A percentile compares a stretch with the other conserved stretches of the same genome.
phyloP scores from a whole-genome alignment of 495 filamentous ascomycete genomes.

The Lepidopterella palustris region DNA sequence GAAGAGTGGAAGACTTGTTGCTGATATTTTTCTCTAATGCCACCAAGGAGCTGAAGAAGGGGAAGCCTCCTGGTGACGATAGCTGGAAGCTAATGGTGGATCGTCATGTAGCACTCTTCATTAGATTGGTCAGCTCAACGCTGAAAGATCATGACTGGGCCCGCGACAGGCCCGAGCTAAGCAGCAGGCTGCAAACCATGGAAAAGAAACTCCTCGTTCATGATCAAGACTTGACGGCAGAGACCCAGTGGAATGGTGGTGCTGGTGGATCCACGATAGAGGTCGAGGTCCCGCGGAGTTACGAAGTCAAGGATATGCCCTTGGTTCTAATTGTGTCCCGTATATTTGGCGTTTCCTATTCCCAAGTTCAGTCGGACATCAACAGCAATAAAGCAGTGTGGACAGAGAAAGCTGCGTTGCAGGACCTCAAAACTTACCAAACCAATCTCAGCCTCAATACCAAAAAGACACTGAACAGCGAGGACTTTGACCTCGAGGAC shows the following conservation, averaged over 20 bases:
- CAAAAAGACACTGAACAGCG: slow-evolving; percentile 64
- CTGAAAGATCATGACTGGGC: slow-evolving; percentile 75
- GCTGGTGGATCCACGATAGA: slow-evolving; percentile 60
- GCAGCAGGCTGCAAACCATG: slow-evolving; percentile 66
- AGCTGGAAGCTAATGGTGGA: slow-evolving; percentile 91
- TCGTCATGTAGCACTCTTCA: slow-evolving; percentile 89
- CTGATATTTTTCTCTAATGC: slow-evolving; percentile 87
- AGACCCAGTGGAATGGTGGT: slow-evolving; percentile 48
- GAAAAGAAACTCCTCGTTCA: slow-evolving; percentile 94
- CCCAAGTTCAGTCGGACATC: slow-evolving; percentile 77
- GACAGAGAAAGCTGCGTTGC: slow-evolving; percentile 86
- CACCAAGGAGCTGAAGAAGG: slow-evolving; percentile 80
- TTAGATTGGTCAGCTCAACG: slow-evolving; percentile 74
- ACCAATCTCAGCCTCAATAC: slow-evolving; percentile 76
- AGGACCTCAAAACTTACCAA: slow-evolving; percentile 90
- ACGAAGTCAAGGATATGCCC: slow-evolving; percentile 94
- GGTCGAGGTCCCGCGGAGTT: slow-evolving; percentile 71
- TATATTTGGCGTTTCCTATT: slow-evolving; percentile 71
- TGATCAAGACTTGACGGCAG: slow-evolving; percentile 75
- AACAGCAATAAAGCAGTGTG: slow-evolving; percentile 70
- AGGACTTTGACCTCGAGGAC: slow-evolving; percentile 89
- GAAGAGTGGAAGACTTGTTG: slow-evolving; percentile 82
- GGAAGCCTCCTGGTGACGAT: slow-evolving; percentile 75
- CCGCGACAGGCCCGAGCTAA: slow-evolving; percentile 74
- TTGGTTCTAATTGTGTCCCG: slow-evolving; percentile 78